Base-by-base conservation (phyloP, 371 early-diverging fungal species). In the Mortierella sp. region DNA sequence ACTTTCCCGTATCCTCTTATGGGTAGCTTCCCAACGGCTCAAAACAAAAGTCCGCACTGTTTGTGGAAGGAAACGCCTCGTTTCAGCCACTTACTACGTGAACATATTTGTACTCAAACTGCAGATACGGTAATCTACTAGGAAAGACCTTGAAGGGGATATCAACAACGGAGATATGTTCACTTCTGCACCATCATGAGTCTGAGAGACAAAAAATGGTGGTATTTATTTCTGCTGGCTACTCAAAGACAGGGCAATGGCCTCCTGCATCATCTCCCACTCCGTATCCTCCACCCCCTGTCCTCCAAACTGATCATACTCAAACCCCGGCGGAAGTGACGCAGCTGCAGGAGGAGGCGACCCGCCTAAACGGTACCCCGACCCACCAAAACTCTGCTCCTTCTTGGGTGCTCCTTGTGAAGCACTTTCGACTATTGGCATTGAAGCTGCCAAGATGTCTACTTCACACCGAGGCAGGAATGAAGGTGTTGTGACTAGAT, bases 241-340 rank as follows among this genome's bases (percentile, higher is more conserved):
- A 8, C 27, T 21, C 43, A 83, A 71, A 1, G 83, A 83, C 83
- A 83, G 63, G 35, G 76, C 83, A 38, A 83, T 83, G 4, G 83
- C 83, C 65, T 83, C 79, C 63, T 83, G 83, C 80, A 83, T 76
- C 83, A 83, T 83, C 46, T 83, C 79, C 79, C 79, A 79, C 44
- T 83, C 83, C 29, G 71, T 76, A 65, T 73, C 78, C 7, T 18
- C 77, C 3, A 72, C 76, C n/a, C 58, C 75, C 35, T 32, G 10
- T 18, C 32, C 51, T 0, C 27, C 75, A 43, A 63, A 35, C 24
- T 71, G 75, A 16, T 58, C 44, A 73, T 70, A 58, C 48, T 68
- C 65, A 44, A 76, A 82, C 16, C 75, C 82, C 11, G 75, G 55
- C 18, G 79, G 60, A 12, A 70, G 74, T 3, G 81, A 65, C 12